Conservation (phyloP, 2,329 filamentous ascomycete genomes). For the Thielaviopsis populi region DNA sequence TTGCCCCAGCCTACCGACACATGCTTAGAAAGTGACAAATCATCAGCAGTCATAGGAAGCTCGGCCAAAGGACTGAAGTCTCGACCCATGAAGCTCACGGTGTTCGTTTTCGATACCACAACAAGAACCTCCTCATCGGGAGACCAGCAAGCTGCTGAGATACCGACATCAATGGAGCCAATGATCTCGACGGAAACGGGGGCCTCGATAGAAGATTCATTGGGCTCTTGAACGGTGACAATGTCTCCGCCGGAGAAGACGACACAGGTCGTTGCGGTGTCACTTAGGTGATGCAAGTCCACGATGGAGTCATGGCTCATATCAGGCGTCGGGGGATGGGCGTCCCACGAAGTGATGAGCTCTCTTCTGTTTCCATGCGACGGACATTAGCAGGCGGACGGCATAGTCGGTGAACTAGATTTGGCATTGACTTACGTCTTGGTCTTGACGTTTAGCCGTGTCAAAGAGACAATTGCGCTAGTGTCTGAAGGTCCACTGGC, state of each 20-base stretch:
- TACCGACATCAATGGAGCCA: slow-evolving; percentile 83
- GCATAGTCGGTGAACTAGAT: not conserved
- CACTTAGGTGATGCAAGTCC: slow-evolving; percentile 70
- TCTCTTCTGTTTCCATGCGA: slow-evolving; percentile 19
- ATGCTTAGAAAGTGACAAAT: slow-evolving; percentile 77
- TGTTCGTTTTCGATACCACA: slow-evolving; percentile 64
- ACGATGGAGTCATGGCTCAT: slow-evolving; percentile 61
- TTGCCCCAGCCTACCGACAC: slow-evolving; percentile 98
- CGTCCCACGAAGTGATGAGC: slow-evolving; percentile 72
- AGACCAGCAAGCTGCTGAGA: slow-evolving; percentile 80
- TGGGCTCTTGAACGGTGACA: slow-evolving; percentile 58
- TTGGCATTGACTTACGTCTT: slow-evolving; percentile 28
- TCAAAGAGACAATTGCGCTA: slow-evolving; percentile 57
- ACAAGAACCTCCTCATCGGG: slow-evolving; percentile 85
- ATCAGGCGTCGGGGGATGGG: slow-evolving; percentile 63
- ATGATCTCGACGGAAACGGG: slow-evolving; percentile 70
- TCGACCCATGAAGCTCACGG: slow-evolving; percentile 81
- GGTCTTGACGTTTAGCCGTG: slow-evolving; percentile 36
- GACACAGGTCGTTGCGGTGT: slow-evolving; percentile 62
- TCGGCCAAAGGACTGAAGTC: slow-evolving; percentile 75
- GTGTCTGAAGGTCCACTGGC: slow-evolving; percentile 65
- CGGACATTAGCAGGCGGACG: not conserved
- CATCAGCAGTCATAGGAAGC: slow-evolving; percentile 54
- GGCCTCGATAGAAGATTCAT: slow-evolving; percentile 24
- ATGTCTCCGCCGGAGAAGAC: slow-evolving; percentile 87